Evolutionary conservation across 176 grass and related monocot species (phyloP).

Genomic region (Carex kokanica): DNA sequence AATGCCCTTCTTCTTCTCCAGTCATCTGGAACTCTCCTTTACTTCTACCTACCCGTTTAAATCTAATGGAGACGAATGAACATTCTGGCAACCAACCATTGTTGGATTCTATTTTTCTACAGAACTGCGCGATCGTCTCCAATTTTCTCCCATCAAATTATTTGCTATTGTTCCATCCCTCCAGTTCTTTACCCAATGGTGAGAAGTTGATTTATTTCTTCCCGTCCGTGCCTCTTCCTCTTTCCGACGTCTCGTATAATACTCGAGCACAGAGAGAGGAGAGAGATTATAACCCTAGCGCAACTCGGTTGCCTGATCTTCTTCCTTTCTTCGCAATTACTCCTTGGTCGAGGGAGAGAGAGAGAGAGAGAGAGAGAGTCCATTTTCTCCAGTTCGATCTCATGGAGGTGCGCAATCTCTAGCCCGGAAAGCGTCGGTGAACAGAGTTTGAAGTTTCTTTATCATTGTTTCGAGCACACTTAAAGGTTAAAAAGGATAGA

Average conservation of each 20-base stretch:
- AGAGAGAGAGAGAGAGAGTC: background rate
- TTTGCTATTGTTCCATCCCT: background rate
- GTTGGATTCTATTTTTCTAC: background rate
- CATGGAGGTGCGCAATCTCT: background rate
- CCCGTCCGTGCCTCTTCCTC: background rate
- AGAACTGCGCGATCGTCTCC: background rate
- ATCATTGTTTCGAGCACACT: background rate
- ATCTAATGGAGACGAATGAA: background rate
- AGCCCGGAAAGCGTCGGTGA: background rate
- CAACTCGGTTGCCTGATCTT: background rate
- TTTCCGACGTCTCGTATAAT: background rate
- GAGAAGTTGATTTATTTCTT: background rate
- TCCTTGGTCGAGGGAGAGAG: background rate
- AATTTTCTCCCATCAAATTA: background rate
- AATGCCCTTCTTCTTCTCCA: background rate
- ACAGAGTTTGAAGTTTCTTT: background rate
- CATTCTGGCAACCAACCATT: background rate
- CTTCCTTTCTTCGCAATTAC: background rate
- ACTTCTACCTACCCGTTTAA: too few species aligned
- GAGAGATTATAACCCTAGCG: background rate
- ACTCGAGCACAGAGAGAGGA: background rate
- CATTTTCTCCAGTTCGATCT: slow-evolving; percentile 7
- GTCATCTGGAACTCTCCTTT: background rate
- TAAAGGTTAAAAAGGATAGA: background rate
- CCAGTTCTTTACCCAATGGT: background rate